Base-by-base conservation (phyloP, 441 rosid species). In the Geranium incanum region DNA sequence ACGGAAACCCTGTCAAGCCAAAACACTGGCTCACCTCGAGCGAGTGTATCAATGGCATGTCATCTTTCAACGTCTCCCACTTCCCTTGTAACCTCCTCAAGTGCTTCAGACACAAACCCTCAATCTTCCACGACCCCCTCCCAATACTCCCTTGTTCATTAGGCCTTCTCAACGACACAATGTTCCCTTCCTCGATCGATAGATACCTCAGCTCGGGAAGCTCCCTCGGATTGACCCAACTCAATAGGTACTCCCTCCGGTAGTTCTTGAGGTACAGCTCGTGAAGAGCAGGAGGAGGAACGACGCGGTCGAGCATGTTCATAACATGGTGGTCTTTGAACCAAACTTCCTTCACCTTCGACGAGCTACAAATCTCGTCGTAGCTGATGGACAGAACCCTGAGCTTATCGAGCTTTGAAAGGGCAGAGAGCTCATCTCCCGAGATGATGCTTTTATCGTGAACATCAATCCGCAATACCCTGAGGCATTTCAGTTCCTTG, bases 51-150 rank as follows among this genome's bases (percentile, higher is more conserved):
- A 57, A 57, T 57, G 63, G 63, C 63, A 57, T 57, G 16, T 57
- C 23, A 5, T 57, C 63, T 21, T 57, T 57, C 63, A 57, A 15
- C 23, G 63, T 16, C 16, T 16, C 63, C 63, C 63, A 57, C 9
- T 57, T 57, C 9, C 16, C 63, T 3, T 15, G 21, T 5, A 57
- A 57, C 63, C 23, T 57, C 5, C 8, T n/a, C 63, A 57, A 6
- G 63, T 57, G 63, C 63, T 57, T 57, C 63, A 57, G 63, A 57
- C 63, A 57, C 63, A 57, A 8, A 57, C 63, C 63, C 23, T 57
- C 63, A 0, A 57, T 57, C 6, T 57, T 57, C 63, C 63, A 57
- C 5, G 21, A 28, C 33, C 33, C 33, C 33, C 33, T 28, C 33
- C 33, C 33, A 28, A 28, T 57, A 6, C 7, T 18, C 23, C 16